phyloP scores from a whole-genome alignment of 1,284 basidiomycete genomes.

The Tilletia indica region DNA sequence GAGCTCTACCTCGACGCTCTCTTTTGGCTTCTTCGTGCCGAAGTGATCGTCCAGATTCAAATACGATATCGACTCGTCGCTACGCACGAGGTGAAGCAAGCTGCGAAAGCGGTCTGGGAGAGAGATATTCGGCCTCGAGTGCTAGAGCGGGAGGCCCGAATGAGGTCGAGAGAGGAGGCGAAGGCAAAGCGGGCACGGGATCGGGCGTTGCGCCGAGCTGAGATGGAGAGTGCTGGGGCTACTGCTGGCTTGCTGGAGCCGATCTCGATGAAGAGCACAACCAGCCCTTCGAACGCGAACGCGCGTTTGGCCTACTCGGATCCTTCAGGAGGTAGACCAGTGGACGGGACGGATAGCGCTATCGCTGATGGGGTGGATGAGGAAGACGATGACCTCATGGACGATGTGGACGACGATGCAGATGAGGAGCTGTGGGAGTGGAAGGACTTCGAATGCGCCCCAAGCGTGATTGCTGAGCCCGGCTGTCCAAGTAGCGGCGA shows the following conservation, averaged over 20 bases:
- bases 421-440: slow-evolving; percentile 50
- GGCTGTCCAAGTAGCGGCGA: slow-evolving; percentile 68
- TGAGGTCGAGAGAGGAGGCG: background rate
- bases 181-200: slow-evolving; percentile 11
- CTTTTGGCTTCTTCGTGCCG: slow-evolving; percentile 85
- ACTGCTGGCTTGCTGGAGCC: background rate
- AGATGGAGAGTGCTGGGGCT: too few species aligned
- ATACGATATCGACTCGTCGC: slow-evolving; percentile 81
- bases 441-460: slow-evolving; percentile 19
- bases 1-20: slow-evolving; percentile 75
- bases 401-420: slow-evolving; percentile 58
- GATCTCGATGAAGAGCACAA: background rate
- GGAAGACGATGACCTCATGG: slow-evolving; percentile 28
- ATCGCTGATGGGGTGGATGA: slow-evolving; percentile 41
- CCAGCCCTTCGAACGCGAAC: too few species aligned
- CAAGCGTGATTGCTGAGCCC: slow-evolving; percentile 77
- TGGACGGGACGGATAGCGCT: slow-evolving; percentile 28
- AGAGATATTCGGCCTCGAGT: slow-evolving; percentile 7
- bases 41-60: slow-evolving; percentile 80
- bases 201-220: background rate
- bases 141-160: background rate
- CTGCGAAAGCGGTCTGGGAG: slow-evolving; percentile 26
- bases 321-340: too few species aligned
- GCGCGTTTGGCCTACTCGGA: too few species aligned
- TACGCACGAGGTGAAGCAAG: slow-evolving; percentile 70